Evolutionary conservation across 2,329 filamentous ascomycete species (phyloP), one percentile per base, ranked within the genome.

Genomic region (Lasiodiplodia hormozganensis): DNA sequence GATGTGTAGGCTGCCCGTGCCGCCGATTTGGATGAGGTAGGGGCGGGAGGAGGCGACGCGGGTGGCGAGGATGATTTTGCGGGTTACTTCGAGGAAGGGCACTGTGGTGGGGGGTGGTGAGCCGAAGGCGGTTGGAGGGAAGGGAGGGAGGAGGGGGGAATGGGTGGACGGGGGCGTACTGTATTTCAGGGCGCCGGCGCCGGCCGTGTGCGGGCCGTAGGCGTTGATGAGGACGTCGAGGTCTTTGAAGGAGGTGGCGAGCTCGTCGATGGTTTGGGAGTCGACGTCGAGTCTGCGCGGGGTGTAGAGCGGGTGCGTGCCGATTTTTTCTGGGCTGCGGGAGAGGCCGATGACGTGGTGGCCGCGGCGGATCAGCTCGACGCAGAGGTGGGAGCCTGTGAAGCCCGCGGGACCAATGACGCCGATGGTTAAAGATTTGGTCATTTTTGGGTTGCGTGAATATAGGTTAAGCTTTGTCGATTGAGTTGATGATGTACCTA

Each of bases 11-110:
- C 73, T 75, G 54, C 76, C 77, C 1, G 76, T 76, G 54, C 77
- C 78, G 49, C 77, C 77, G 51, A 80, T 74, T 62, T 77, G 77
- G 58, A 80, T 68, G 72, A 79, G 77, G 71, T 79, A 79, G 28
- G 28, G 28, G 28, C 4, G 28, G 1, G 4, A 51, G 1, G 74
- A 51, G 1, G 74, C 74, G 5, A 49, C 40, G 68, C 77, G 78
- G 36, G 74, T 73, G 16, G 77, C 76, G 11, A 79, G 71, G 18
- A 79, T 70, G 8, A 79, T 71, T 58, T 76, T 77, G 53, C 78
- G 76, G 3, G 74, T 71, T 2, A 76, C 74, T 70, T 80, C 77
- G 62, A 80, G 68, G 68, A 76, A 80, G 0, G 75, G 74, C 74
- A 77, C 76, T 78, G 25, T n/a, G n/a, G n/a, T n/a, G n/a, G n/a